phyloP scores from a whole-genome alignment of 805 yeast species.

The Teunomyces panamensis region DNA sequence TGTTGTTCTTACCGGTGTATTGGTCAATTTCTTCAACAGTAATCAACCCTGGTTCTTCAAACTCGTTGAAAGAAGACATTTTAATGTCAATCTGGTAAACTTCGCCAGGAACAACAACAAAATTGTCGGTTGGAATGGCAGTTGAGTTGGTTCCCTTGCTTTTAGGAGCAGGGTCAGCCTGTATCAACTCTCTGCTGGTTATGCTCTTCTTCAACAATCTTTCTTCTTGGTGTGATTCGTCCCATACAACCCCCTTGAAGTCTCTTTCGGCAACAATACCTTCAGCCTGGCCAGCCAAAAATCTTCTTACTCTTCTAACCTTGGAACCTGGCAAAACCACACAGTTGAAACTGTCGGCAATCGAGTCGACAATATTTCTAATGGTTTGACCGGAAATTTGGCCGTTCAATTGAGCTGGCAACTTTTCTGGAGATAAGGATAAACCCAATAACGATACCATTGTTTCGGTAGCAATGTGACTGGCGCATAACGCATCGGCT shows the following conservation, averaged over 20 bases:
- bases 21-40: slow-evolving; percentile 67
- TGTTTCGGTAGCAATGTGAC: slow-evolving; percentile 86
- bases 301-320: slow-evolving; percentile 87
- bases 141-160: slow-evolving; percentile 30
- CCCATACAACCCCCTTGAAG: slow-evolving; percentile 89
- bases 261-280: slow-evolving; percentile 89
- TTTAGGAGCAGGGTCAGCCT: neutral
- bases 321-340: slow-evolving; percentile 88
- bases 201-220: slow-evolving; percentile 41
- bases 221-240: slow-evolving; percentile 76
- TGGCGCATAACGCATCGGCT: slow-evolving; percentile 88
- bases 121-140: slow-evolving; percentile 75
- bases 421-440: slow-evolving; percentile 70
- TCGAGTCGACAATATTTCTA: slow-evolving; percentile 74
- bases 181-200: slow-evolving; percentile 15
- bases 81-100: slow-evolving; percentile 81
- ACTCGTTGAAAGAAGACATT: slow-evolving; percentile 63
- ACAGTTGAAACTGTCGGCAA: slow-evolving; percentile 83
- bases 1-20: slow-evolving; percentile 59
- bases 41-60: slow-evolving; percentile 60
- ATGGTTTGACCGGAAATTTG: slow-evolving; percentile 66
- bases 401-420: slow-evolving; percentile 53
- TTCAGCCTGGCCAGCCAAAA: slow-evolving; percentile 93
- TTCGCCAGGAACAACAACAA: slow-evolving; percentile 74
- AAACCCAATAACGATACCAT: slow-evolving; percentile 74